Evolutionary conservation across 768 basidiomycete species (phyloP), one percentile per base, ranked within the genome.

Genomic region (Lactifluus hygrophoroides): DNA sequence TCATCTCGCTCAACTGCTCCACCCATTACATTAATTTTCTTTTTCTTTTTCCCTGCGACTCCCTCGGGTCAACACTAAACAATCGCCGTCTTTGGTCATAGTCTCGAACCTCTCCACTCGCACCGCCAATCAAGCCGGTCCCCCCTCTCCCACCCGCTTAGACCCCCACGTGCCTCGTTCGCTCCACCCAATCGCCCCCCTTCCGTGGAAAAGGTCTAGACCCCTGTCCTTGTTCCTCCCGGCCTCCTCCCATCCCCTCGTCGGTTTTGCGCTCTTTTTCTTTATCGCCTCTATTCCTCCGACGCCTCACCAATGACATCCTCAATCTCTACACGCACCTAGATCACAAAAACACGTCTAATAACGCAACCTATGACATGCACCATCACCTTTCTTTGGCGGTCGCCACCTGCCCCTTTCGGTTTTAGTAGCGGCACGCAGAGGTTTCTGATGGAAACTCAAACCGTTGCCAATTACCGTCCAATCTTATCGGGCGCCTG

Each of bases 121-220:
- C 28, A 9, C 49, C 34, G 54, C 59, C 48, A 56, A 60, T 59
- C 58, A 59, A 23, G 17, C 14, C 34, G 17, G 5, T 43, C 32
- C 25, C 57, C 35, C n/a, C n/a, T n/a, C 42, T 28, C 17, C 16
- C 48, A 11, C 25, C 53, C 58, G 58, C 53, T 49, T 49, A 35
- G 43, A 34, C 28, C 21, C 28, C 43, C 54, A 56, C 59, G 59
- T 60, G 58, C 54, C 4, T 56, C 32, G 3, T 3, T 44, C 4
- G 52, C 59, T 56, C 59, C 59, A 56, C 59, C 42, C 53, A 60
- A 60, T 56, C 59, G 40, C 57, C 59, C 48, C n/a, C 16, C 11
- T 56, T 44, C 53, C 35, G 23, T 56, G 40, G 59, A 55, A 54
- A 14, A 14, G 43, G 43, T 42, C 59, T 56, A 60, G 59, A 40